These are phyloP conservation scores for Nevesoporus exiguus DNA, from an alignment of 768 basidiomycete species.

Conservation along the genomic window DNA sequence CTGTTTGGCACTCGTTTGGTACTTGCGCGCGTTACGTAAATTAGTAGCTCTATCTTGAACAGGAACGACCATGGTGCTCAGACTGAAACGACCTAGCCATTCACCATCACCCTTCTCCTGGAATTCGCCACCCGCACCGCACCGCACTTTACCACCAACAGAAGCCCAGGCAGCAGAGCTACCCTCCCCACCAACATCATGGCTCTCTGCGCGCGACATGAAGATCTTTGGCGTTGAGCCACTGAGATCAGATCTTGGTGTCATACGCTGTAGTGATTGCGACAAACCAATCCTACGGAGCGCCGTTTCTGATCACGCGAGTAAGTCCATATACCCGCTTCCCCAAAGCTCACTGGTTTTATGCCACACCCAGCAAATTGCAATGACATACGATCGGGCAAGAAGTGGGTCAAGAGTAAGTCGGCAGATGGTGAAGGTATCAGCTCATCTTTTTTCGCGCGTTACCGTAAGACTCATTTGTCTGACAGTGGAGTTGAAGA, in stretches of 20 bases:
- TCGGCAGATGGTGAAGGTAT: conserved; percentile 45
- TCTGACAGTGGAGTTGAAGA: conserved; percentile 38
- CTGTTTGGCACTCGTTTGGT: neutral
- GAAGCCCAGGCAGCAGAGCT: conserved; percentile 40
- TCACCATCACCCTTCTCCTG: conserved; percentile 62
- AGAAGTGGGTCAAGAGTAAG: conserved; percentile 59
- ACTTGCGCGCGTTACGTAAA: conserved; percentile 20
- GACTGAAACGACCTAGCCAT: conserved; percentile 41
- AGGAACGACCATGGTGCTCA: conserved; percentile 35
- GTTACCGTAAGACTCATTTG: conserved; percentile 6
- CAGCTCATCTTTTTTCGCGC: neutral
- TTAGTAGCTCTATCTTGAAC: neutral
- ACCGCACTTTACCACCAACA: conserved; percentile 29
- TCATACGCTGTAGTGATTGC: conserved; percentile 78
- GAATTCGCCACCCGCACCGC: conserved; percentile 41
- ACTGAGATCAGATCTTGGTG: conserved; percentile 60
- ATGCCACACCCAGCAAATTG: conserved; percentile 50
- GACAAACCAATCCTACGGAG: conserved; percentile 76
- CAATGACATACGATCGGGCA: conserved; percentile 49
- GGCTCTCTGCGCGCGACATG: conserved; percentile 86
- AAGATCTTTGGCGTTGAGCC: conserved; percentile 80
- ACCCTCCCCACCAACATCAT: conserved; percentile 75
- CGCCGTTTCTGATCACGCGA: conserved; percentile 69
- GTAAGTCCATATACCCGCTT: conserved; percentile 43
- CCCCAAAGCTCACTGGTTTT: neutral